Percentiles rank a stretch among this genome's conserved stretches.
phyloP scores from a whole-genome alignment of 2,329 filamentous ascomycete genomes.

The Fonsecaea nubica region DNA sequence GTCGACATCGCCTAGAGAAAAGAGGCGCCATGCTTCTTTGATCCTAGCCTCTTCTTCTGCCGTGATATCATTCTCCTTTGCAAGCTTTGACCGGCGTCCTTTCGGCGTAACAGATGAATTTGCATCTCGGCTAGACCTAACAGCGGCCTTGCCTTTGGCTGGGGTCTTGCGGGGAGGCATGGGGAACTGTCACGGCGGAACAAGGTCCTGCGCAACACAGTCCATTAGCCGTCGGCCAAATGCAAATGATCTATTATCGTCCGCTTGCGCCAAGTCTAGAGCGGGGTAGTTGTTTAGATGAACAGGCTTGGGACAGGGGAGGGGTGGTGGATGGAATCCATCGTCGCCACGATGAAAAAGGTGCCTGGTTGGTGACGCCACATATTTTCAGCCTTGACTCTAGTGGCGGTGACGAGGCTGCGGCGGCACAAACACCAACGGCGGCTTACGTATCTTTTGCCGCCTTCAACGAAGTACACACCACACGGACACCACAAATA shows the following conservation, averaged over 20 bases:
- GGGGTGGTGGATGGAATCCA: neutral
- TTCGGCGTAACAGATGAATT: constrained; percentile 45
- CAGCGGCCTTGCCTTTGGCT: constrained; percentile 42
- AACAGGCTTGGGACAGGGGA: neutral
- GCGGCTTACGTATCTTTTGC: constrained; percentile 28
- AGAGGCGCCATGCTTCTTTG: constrained; percentile 85
- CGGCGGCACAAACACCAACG: neutral
- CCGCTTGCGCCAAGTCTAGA: neutral
- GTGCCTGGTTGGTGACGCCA: constrained; percentile 22
- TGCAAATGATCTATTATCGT: neutral
- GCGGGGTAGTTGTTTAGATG: neutral
- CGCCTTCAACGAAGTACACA: constrained; percentile 16
- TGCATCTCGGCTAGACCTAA: neutral
- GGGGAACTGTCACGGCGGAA: neutral
- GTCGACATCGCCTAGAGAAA: constrained; percentile 61
- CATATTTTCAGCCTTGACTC: constrained; percentile 5
- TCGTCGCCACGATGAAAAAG: neutral
- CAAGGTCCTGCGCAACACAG: neutral
- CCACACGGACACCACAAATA: neutral
- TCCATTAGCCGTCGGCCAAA: neutral
- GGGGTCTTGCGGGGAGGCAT: constrained; percentile 31
- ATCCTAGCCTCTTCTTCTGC: constrained; percentile 88
- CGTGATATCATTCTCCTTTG: constrained; percentile 86
- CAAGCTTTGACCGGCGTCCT: constrained; percentile 79
- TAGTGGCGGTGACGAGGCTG: neutral